Evolutionary conservation across 2,329 filamentous ascomycete genomes (phyloP).

Genomic region (Monosporascus sp.): DNA sequence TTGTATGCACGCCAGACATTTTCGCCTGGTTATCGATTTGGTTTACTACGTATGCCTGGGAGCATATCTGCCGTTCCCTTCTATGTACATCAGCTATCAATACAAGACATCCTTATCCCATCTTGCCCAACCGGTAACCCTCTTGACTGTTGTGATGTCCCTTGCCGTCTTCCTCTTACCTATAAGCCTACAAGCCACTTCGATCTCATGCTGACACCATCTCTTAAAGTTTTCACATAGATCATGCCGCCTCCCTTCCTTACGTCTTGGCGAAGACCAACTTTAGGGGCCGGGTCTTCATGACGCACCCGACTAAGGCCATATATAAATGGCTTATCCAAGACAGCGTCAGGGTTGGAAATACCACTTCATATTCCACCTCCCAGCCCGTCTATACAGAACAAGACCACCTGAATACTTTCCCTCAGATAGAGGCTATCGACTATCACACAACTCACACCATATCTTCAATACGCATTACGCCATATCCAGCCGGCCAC

Average conservation of each 20-base stretch:
- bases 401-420: slow-evolving; percentile 88
- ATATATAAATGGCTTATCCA: slow-evolving; percentile 99
- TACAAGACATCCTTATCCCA: slow-evolving; percentile 33
- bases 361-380: slow-evolving; percentile 56
- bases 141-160: slow-evolving; percentile 19
- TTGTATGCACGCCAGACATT: slow-evolving; percentile 4
- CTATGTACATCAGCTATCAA: slow-evolving; percentile 35
- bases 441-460: slow-evolving; percentile 98
- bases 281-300: slow-evolving; percentile 93
- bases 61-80: slow-evolving; percentile 10
- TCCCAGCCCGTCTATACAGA: slow-evolving; percentile 87
- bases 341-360: slow-evolving; percentile 87
- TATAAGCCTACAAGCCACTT: neutral
- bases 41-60: neutral
- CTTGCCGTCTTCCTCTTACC: slow-evolving; percentile 1
- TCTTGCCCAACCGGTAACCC: slow-evolving; percentile 19
- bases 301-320: slow-evolving; percentile 98
- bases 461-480: slow-evolving; percentile 92
- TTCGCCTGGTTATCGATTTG: neutral
- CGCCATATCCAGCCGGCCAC: slow-evolving; percentile 93
- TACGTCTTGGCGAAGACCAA: slow-evolving; percentile 98
- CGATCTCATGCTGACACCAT: slow-evolving; percentile 9
- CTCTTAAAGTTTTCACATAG: slow-evolving; percentile 81
- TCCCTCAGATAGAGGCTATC: slow-evolving; percentile 92
- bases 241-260: slow-evolving; percentile 96